phyloP scores from a whole-genome alignment of 345 rosid species.

The Populus euphratica region DNA sequence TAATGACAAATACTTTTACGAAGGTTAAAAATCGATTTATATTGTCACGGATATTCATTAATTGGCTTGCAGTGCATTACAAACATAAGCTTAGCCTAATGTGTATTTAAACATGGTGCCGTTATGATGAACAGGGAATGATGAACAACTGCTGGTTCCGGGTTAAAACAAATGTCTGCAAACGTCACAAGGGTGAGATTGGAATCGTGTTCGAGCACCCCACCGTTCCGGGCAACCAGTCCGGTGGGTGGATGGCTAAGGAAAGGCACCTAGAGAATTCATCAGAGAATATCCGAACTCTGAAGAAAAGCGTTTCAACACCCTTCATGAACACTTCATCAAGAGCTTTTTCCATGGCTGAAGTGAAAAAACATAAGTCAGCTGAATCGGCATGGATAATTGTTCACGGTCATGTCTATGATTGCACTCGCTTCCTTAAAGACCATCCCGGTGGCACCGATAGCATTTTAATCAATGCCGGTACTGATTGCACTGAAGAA shows the following conservation, averaged over 20 bases:
- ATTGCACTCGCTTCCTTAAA: constrained; percentile 81
- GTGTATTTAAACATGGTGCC: background rate
- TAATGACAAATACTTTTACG: too few species aligned
- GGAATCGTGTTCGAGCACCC: constrained; percentile 97
- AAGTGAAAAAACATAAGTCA: constrained; percentile 65
- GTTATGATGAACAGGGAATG: constrained; percentile 64
- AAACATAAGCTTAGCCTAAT: background rate
- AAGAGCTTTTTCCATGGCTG: constrained; percentile 57
- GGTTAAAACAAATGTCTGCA: constrained; percentile 70
- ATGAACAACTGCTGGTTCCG: constrained; percentile 99
- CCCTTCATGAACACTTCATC: constrained; percentile 87
- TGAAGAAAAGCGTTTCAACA: constrained; percentile 80
- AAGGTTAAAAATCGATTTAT: too few species aligned
- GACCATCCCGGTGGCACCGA: constrained; percentile 92
- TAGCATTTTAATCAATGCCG: constrained; percentile 82
- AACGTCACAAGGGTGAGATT: constrained; percentile 77
- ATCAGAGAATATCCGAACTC: constrained; percentile 34
- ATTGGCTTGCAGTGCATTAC: background rate
- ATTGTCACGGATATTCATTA: background rate
- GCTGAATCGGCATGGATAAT: constrained; percentile 84
- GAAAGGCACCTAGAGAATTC: constrained; percentile 66
- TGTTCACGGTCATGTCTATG: constrained; percentile 88
- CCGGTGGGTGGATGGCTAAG: constrained; percentile 99
- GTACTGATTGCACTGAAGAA: constrained; percentile 92
- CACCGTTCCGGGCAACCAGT: constrained; percentile 79